Percentiles rank a stretch among this genome's conserved stretches.
Conservation (phyloP, 1,139 yeast species). For the Kodamaea suecica region DNA sequence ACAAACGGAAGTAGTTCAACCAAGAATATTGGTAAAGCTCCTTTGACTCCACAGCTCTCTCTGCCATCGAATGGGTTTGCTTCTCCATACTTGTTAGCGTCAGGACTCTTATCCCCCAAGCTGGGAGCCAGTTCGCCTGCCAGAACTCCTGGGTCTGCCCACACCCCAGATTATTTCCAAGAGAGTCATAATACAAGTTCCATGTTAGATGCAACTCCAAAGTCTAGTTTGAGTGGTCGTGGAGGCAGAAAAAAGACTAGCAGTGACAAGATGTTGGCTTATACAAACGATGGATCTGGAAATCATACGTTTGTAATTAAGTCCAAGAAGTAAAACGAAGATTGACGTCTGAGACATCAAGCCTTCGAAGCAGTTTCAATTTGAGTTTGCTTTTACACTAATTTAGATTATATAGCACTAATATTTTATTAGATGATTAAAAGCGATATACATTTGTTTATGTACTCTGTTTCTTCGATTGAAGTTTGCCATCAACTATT, state of each 20-base stretch:
- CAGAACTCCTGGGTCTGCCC: slow-evolving; percentile 20
- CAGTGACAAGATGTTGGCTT: slow-evolving; percentile 38
- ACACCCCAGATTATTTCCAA: slow-evolving; percentile 13
- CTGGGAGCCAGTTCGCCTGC: slow-evolving; percentile 26
- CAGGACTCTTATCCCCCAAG: slow-evolving; percentile 53
- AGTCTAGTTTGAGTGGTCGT: slow-evolving; percentile 22
- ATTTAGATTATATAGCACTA: no score
- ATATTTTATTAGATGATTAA: no score
- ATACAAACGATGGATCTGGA: slow-evolving; percentile 43
- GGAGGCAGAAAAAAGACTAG: slow-evolving; percentile 26
- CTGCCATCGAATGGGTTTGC: slow-evolving; percentile 46
- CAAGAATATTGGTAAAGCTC: slow-evolving; percentile 17
- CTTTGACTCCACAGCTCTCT: slow-evolving; percentile 31
- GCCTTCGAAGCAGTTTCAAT: no score
- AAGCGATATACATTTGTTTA: no score
- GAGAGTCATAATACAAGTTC: slow-evolving; percentile 8
- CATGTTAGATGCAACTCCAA: slow-evolving; percentile 19
- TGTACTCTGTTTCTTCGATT: no score
- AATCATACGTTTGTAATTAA: slow-evolving; percentile 41
- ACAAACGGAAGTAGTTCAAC: slow-evolving; percentile 19
- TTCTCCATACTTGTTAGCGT: slow-evolving; percentile 59
- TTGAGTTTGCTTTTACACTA: no score
- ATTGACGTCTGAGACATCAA: no score
- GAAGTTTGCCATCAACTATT: no score
- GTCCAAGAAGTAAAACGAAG: slow-evolving; percentile 28